Percentiles rank a stretch among this genome's conserved stretches.
Evolutionary conservation across 192 early-diverging fungal genomes (phyloP).

Genomic region (Entomortierella lignicola): DNA sequence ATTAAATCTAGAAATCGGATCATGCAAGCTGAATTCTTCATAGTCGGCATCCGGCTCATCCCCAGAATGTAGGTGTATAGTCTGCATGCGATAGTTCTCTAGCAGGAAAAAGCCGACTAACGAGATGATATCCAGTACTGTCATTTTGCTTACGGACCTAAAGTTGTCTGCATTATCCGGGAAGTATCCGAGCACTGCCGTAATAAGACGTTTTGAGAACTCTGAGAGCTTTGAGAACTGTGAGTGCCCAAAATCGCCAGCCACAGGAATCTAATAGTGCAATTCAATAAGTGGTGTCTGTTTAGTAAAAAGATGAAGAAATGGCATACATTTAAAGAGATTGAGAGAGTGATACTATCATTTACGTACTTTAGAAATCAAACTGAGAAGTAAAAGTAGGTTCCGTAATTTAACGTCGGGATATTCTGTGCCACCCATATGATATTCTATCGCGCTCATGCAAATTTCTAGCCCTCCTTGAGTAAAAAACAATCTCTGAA

Average conservation of each 20-base stretch:
- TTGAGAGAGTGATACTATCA: not conserved
- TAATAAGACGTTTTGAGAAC: conserved; percentile 13
- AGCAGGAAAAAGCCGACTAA: conserved; percentile 30
- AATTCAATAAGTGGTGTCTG: not conserved
- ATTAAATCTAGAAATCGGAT: conserved; percentile 29
- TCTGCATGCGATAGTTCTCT: conserved; percentile 39
- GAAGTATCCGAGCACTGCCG: conserved; percentile 33
- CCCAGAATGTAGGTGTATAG: not conserved
- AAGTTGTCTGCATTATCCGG: conserved; percentile 42
- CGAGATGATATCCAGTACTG: conserved; percentile 32
- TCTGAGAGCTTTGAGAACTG: conserved; percentile 8
- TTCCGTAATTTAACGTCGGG: conserved; percentile 24
- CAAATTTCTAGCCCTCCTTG: conserved; percentile 27
- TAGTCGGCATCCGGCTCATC: conserved; percentile 43
- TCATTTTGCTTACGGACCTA: conserved; percentile 27
- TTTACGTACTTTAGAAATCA: conserved; percentile 29
- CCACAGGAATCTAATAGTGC: conserved; percentile 15
- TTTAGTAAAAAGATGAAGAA: not conserved
- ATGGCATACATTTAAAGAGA: not conserved
- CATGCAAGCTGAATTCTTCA: conserved; percentile 47
- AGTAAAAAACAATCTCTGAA: conserved; percentile 16
- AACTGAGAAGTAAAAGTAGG: conserved; percentile 10
- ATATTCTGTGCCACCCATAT: conserved; percentile 6
- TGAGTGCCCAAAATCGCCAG: conserved; percentile 15
- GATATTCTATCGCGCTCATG: conserved; percentile 27